Percentiles rank a stretch among this genome's conserved stretches.
These are phyloP conservation scores for Magnaporthales sp. DNA, from an alignment of 2,329 filamentous ascomycete species.

Conservation along the genomic window DNA sequence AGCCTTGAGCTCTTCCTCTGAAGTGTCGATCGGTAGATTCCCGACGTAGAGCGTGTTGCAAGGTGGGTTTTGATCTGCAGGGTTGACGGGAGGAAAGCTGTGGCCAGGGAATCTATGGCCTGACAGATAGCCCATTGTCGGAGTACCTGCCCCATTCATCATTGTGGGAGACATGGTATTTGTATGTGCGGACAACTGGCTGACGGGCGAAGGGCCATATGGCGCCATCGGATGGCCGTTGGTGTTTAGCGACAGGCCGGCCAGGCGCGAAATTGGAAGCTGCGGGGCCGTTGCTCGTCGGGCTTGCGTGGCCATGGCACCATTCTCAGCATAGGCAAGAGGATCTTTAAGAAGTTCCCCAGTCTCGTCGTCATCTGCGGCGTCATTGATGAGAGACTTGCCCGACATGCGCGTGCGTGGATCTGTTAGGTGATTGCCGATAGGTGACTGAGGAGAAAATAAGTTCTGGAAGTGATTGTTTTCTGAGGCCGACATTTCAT, in stretches of 20 bases:
- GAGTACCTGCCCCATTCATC: constrained; percentile 31
- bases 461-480: constrained; percentile 48
- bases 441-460: constrained; percentile 67
- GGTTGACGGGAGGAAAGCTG: constrained; percentile 80
- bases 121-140: constrained; percentile 17
- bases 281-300: constrained; percentile 66
- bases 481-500: constrained; percentile 52
- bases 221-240: constrained; percentile 42
- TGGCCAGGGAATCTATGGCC: constrained; percentile 46
- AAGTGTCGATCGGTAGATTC: constrained; percentile 88
- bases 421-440: constrained; percentile 60
- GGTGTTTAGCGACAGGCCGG: constrained; percentile 63
- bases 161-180: constrained; percentile 48
- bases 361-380: constrained; percentile 62
- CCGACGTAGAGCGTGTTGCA: constrained; percentile 98
- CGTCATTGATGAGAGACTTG: constrained; percentile 64
- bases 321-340: constrained; percentile 66
- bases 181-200: constrained; percentile 28
- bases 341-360: constrained; percentile 64
- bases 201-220: constrained; percentile 28
- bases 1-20: constrained; percentile 89
- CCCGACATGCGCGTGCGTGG: constrained; percentile 47
- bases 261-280: constrained; percentile 60
- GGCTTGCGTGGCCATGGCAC: constrained; percentile 30
- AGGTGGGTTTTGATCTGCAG: constrained; percentile 90